Percentiles rank a stretch among this genome's conserved stretches.
Evolutionary conservation across 2,329 filamentous ascomycete genomes (phyloP).

Genomic region (Neofusicoccum laricinum): DNA sequence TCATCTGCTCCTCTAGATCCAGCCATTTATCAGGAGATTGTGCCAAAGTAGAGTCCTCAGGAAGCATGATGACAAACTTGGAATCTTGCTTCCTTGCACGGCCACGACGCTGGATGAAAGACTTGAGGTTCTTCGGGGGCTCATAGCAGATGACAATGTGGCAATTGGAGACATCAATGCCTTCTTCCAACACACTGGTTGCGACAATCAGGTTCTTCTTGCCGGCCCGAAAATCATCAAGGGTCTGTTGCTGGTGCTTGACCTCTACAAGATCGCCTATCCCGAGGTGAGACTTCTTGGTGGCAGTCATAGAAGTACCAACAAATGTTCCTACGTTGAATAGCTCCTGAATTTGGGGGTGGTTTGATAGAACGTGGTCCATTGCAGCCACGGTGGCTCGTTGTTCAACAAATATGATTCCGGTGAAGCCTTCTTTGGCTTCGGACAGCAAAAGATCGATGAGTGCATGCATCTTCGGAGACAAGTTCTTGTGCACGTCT

Average conservation of each 20-base stretch:
- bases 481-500: constrained; percentile 19
- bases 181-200: constrained; percentile 60
- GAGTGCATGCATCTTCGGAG: constrained; percentile 35
- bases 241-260: constrained; percentile 48
- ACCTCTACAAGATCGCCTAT: constrained; percentile 50
- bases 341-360: constrained; percentile 29
- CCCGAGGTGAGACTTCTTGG: constrained; percentile 30
- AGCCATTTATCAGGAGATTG: constrained; percentile 55
- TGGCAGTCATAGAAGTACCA: constrained; percentile 45
- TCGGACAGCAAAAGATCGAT: constrained; percentile 37
- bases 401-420: constrained; percentile 27
- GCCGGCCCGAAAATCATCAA: constrained; percentile 54
- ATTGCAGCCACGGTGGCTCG: constrained; percentile 43
- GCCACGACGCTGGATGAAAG: constrained; percentile 64
- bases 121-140: constrained; percentile 59
- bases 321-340: constrained; percentile 51
- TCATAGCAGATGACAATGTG: constrained; percentile 65
- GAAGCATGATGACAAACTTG: constrained; percentile 48
- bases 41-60: constrained; percentile 22
- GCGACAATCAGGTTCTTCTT: constrained; percentile 56
- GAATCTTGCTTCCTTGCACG: constrained; percentile 59
- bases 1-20: constrained; percentile 70
- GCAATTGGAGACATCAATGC: constrained; percentile 61
- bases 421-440: constrained; percentile 32
- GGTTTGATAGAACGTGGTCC: constrained; percentile 33